These are phyloP conservation scores for Zhuliangozyma blackwelliae DNA, from an alignment of 1,139 yeast species.

Conservation along the genomic window DNA sequence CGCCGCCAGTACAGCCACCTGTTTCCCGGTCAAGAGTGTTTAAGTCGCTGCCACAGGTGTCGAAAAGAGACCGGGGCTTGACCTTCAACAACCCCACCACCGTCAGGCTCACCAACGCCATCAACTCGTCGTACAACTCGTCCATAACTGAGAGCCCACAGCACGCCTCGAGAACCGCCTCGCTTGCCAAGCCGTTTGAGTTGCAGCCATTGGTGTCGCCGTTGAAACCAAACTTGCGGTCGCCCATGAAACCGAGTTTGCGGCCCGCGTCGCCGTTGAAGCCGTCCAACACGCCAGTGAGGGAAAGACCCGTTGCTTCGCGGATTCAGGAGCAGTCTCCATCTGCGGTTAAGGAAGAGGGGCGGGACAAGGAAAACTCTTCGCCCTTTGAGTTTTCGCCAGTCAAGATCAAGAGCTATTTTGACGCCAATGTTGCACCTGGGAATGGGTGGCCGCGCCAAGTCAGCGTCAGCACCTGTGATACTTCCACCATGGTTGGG, in stretches of 20 bases:
- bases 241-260: slow-evolving; percentile 1
- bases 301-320: too few relatives aligned
- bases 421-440: slow-evolving; percentile 2
- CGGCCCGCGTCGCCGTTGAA: too few relatives aligned
- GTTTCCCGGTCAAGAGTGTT: too few relatives aligned
- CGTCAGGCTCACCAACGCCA: slow-evolving; percentile 16
- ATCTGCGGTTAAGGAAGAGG: too few relatives aligned
- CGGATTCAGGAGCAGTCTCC: background rate
- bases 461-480: slow-evolving; percentile 23
- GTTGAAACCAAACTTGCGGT: slow-evolving; percentile 9
- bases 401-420: slow-evolving; percentile 3
- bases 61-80: slow-evolving; percentile 1
- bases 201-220: slow-evolving; percentile 33
- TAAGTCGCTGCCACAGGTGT: too few relatives aligned
- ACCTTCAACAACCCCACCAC: slow-evolving; percentile 14
- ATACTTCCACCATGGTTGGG: slow-evolving; percentile 38
- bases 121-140: slow-evolving; percentile 13
- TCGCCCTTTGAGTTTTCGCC: slow-evolving; percentile 10
- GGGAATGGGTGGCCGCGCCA: slow-evolving; percentile 3
- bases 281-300: slow-evolving; percentile 1
- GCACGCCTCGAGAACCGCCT: slow-evolving; percentile 9
- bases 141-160: slow-evolving; percentile 18
- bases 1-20: too few relatives aligned
- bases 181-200: slow-evolving; percentile 13
- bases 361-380: slow-evolving; percentile 13